Conservation (phyloP, 257 asterid genomes). For the Cruciata laevipes region DNA sequence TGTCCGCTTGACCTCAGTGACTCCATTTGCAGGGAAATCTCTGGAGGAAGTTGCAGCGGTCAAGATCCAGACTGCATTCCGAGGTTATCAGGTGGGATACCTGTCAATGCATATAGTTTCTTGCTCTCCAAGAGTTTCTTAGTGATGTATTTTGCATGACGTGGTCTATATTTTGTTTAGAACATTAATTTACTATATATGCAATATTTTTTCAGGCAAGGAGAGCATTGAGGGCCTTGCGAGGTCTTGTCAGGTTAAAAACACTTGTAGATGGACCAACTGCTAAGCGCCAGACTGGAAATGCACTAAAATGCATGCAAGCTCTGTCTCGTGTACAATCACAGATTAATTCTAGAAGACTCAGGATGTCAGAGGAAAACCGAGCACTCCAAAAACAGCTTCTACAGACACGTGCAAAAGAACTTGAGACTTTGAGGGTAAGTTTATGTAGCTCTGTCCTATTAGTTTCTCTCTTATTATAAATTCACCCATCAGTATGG, state of each 20-base stretch:
- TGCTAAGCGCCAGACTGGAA: conserved; percentile 80
- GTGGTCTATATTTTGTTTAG: background rate
- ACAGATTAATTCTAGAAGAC: conserved; percentile 75
- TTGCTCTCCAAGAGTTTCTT: conserved; percentile 3
- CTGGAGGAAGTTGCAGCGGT: conserved; percentile 77
- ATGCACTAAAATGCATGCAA: conserved; percentile 82
- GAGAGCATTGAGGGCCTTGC: conserved; percentile 74
- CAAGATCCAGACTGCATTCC: conserved; percentile 81
- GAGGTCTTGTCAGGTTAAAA: conserved; percentile 89
- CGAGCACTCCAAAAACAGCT: conserved; percentile 83
- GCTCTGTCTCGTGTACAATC: conserved; percentile 77
- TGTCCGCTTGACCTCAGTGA: conserved; percentile 33
- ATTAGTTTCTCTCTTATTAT: background rate
- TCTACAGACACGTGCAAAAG: conserved; percentile 77
- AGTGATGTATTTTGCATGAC: background rate
- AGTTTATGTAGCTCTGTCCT: conserved; percentile 25
- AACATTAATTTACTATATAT: background rate
- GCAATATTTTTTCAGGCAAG: conserved; percentile 56
- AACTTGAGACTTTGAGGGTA: conserved; percentile 74
- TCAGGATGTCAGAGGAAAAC: conserved; percentile 85
- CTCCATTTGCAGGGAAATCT: conserved; percentile 53
- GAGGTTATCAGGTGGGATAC: conserved; percentile 67
- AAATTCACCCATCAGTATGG: background rate
- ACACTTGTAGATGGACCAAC: conserved; percentile 77
- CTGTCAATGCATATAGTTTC: background rate